Evolutionary conservation across 2,329 filamentous ascomycete genomes (phyloP), one percentile per base, ranked within the genome.

Genomic region (Fonsecaea multimorphosa): DNA sequence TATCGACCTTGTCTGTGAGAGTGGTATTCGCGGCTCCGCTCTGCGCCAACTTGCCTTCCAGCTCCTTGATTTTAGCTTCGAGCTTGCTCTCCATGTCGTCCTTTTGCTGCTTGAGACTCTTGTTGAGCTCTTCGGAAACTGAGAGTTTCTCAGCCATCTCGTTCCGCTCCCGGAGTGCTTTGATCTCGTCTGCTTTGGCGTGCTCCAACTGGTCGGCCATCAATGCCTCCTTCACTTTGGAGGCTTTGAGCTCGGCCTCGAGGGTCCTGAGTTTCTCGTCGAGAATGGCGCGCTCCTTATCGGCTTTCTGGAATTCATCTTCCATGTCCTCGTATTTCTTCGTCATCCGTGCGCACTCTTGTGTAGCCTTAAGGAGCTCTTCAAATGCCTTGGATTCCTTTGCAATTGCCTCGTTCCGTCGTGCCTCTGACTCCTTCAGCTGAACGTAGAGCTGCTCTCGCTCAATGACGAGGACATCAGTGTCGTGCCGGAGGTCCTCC

Each of bases 351-450:
- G 44, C 19, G 22, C 44, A 49, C 8, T 49, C 44, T 49, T 49
- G 44, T 14, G 44, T 49, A 8, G 44, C 44, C 11, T 22, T 19
- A 12, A 49, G 44, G 19, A 49, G 44, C 8, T 49, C 44, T 49
- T 49, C 44, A 24, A 49, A 49, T 49, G 44, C 44, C 44, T 49
- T 49, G 19, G 44, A 49, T 22, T 49, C 44, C 44, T 49, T 49
- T 19, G 44, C 44, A 49, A 49, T 49, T 2, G 44, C 44, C 11
- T 49, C 44, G 22, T 49, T 49, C n/a, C 44, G 44, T 49, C 44
- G 7, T 11, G 44, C 44, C 44, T 49, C 44, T 4, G 44, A 49
- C 12, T 22, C 44, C 44, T 49, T 49, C 44, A 49, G 8, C 22
- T 49, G 44, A 49, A 49, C 7, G 19, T 49, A 49, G 44, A 49